phyloP scores from a whole-genome alignment of 805 yeast genomes.

The Suhomyces sp. region DNA sequence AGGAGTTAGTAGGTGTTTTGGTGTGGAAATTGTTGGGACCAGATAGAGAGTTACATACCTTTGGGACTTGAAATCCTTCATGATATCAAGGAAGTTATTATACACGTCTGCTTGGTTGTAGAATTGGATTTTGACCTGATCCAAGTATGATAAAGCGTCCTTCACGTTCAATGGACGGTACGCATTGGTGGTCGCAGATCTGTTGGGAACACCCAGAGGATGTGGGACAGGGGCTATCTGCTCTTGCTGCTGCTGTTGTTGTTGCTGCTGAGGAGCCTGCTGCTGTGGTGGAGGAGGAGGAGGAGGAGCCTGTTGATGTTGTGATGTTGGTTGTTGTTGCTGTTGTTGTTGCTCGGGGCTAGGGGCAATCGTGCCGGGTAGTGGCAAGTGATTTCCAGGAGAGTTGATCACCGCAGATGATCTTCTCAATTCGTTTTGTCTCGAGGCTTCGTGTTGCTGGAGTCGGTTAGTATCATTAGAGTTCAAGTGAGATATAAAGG shows the following conservation, averaged over 20 bases:
- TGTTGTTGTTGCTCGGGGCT: conserved; percentile 15
- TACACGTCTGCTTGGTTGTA: conserved; percentile 92
- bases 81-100: conserved; percentile 92
- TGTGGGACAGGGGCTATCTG: conserved; percentile 10
- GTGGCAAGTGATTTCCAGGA: conserved; percentile 24
- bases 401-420: conserved; percentile 21
- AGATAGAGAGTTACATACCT: conserved; percentile 48
- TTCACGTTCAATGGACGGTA: conserved; percentile 89
- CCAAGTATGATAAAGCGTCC: conserved; percentile 93
- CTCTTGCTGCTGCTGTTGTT: conserved; percentile 8
- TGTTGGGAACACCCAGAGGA: conserved; percentile 38
- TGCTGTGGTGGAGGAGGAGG: conserved; percentile 9
- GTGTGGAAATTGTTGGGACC: conserved; percentile 1
- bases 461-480: conserved; percentile 11
- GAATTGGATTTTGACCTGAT: conserved; percentile 93
- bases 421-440: conserved; percentile 25
- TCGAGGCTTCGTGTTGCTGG: conserved; percentile 17
- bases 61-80: conserved; percentile 98
- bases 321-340: conserved; percentile 19
- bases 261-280: conserved; percentile 9
- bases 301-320: conserved; percentile 13
- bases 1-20: conserved; percentile 8
- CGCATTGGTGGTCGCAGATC: conserved; percentile 41
- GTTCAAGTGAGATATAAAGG: no score
- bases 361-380: conserved; percentile 26